Evolutionary conservation across 345 rosid genomes (phyloP).

Genomic region (Dovyalis caffra): DNA sequence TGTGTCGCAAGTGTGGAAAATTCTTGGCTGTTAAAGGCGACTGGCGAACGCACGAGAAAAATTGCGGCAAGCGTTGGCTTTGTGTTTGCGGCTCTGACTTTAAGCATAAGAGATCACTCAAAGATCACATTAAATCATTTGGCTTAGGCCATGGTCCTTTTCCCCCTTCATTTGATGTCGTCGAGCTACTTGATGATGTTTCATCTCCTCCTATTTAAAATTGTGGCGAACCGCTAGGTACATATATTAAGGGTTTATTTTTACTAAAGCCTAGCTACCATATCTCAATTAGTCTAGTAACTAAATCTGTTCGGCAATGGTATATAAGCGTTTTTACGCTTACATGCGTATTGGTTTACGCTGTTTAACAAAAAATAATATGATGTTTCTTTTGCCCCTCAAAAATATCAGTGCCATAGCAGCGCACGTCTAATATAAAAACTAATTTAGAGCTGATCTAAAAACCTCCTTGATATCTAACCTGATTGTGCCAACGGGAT

Average conservation of each 20-base stretch:
- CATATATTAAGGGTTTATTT: background rate
- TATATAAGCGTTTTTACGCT: too few species aligned
- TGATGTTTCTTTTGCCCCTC: too few species aligned
- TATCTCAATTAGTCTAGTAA: background rate
- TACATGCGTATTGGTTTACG: too few species aligned
- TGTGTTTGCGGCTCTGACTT: constrained; percentile 85
- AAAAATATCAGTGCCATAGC: too few species aligned
- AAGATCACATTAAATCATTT: constrained; percentile 74
- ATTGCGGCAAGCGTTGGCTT: constrained; percentile 92
- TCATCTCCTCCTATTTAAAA: constrained; percentile 23
- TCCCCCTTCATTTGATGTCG: constrained; percentile 34
- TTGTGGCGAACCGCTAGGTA: too few species aligned
- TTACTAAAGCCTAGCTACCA: background rate
- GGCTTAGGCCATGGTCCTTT: constrained; percentile 70
- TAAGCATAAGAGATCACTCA: constrained; percentile 92
- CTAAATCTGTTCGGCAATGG: background rate
- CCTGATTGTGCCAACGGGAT: too few species aligned
- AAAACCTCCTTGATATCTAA: too few species aligned
- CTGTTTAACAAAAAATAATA: too few species aligned
- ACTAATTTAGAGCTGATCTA: too few species aligned
- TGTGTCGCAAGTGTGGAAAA: constrained; percentile 80
- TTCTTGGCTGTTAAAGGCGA: constrained; percentile 82
- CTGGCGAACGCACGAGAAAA: constrained; percentile 90
- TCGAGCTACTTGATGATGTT: constrained; percentile 24
- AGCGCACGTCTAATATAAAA: too few species aligned